Base-by-base conservation (phyloP, 169 alveolate genomes). In the Plasmodium vinckei region DNA sequence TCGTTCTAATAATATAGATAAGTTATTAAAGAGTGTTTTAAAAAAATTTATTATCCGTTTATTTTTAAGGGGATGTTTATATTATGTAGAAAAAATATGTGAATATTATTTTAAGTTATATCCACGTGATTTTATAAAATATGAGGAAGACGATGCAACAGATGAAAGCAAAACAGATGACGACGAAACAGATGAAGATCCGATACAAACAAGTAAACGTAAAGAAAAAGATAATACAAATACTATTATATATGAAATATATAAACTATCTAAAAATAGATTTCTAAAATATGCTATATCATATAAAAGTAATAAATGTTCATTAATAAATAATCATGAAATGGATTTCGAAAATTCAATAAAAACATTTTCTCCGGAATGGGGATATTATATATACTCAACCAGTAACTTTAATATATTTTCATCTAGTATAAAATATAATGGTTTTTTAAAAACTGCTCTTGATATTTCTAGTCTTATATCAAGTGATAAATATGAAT, bases 381-480 rank as follows among this genome's bases (percentile, higher is more conserved):
- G 91, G 91, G 91, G 91, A 7, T 84, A 69, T 23, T 84, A 84
- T 56, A 84, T 84, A 25, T 84, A 84, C 17, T 39, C 87, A 0
- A 84, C 91, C 10, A 84, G 87, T 56, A 84, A 84, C 44, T 84
- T 68, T 51, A 84, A 84, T 39, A 84, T 84, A 17, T 84, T 84
- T 47, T 65, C 91, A 2, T 69, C 68, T 4, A 69, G 12, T 3
- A 54, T 84, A 2, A 68, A 84, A 49, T 84, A 57, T 59, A 84
- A 84, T 21, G 91, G 91, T 3, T 84, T 84, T 49, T 59, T 84
- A 61, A 84, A 84, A 69, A 57, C 39, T 12, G 12, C 15, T 7
- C 9, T 21, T n/a, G 87, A 70, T 53, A 69, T 84, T 49, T 69
- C 91, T 9, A 10, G 12, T 4, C 56, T 69, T 23, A 33, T 33